Evolutionary conservation across 176 grass and related monocot genomes (phyloP).

Genomic region (Stipa capillata): DNA sequence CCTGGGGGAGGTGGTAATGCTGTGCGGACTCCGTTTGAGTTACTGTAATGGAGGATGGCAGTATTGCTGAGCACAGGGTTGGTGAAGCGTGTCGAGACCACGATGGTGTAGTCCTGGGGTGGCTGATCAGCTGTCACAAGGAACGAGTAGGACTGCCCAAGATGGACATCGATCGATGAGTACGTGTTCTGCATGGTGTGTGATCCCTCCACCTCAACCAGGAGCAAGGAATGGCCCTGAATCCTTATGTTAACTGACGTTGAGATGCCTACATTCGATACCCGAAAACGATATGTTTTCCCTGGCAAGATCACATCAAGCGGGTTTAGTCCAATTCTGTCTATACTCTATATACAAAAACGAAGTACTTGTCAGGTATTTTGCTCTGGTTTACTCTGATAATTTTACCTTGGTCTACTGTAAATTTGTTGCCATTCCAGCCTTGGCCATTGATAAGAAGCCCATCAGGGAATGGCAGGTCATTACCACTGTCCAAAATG

Average conservation of each 20-base stretch:
- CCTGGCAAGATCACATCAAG: constrained; percentile 21
- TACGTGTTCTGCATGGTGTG: constrained; percentile 79
- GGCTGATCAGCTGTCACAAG: constrained; percentile 72
- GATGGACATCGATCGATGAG: constrained; percentile 71
- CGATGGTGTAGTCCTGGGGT: constrained; percentile 67
- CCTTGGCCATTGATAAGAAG: constrained; percentile 86
- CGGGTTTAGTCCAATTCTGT: not conserved
- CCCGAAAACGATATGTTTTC: constrained; percentile 87
- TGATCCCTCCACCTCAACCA: constrained; percentile 96
- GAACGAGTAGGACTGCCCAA: constrained; percentile 96
- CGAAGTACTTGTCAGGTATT: not conserved
- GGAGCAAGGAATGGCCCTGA: constrained; percentile 73
- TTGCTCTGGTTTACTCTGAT: not conserved
- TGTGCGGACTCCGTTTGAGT: constrained; percentile 31
- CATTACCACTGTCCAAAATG: constrained; percentile 56
- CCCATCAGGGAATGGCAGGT: constrained; percentile 72
- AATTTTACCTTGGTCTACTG: constrained; percentile 84
- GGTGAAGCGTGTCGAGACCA: constrained; percentile 77
- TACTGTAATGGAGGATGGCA: constrained; percentile 74
- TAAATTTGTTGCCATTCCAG: constrained; percentile 64
- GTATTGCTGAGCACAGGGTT: constrained; percentile 49
- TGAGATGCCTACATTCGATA: constrained; percentile 81
- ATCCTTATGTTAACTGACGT: constrained; percentile 88
- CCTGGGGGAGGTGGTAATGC: constrained; percentile 35
- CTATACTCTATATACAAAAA: not conserved